phyloP scores from a whole-genome alignment of 225 moss, liverwort and hornwort genomes.

The Neckera pumila region DNA sequence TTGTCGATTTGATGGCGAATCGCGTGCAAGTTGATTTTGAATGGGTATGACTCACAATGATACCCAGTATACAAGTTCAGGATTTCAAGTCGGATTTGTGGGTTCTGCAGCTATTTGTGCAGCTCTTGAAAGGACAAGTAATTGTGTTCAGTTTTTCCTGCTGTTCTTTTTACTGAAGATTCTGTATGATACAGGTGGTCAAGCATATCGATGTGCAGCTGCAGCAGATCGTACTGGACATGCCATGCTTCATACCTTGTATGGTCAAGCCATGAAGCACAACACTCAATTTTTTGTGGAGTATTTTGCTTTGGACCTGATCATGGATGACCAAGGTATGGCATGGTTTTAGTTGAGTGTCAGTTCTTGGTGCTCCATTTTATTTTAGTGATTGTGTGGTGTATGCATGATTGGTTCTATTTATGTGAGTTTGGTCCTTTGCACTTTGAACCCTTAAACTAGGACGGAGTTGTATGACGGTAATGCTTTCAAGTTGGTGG shows the following conservation, averaged over 20 bases:
- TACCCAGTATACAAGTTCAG: background rate
- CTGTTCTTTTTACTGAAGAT: background rate
- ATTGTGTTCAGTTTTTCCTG: background rate
- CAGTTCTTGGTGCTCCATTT: background rate
- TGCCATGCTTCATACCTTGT: constrained; percentile 91
- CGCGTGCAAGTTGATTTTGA: background rate
- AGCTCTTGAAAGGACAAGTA: background rate
- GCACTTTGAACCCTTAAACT: background rate
- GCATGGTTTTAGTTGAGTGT: background rate
- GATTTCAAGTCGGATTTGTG: background rate
- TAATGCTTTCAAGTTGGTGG: background rate
- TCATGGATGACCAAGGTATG: constrained; percentile 77
- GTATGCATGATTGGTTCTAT: background rate
- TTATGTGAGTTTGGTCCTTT: background rate
- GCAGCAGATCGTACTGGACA: constrained; percentile 98
- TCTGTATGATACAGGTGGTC: constrained; percentile 46
- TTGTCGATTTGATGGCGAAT: background rate
- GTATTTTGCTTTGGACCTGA: constrained; percentile 82
- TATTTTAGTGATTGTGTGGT: background rate
- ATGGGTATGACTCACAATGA: background rate
- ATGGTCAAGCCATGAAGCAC: constrained; percentile 98
- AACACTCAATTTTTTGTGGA: constrained; percentile 98
- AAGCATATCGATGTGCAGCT: constrained; percentile 96
- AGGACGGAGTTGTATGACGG: background rate
- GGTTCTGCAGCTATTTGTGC: background rate